phyloP scores from a whole-genome alignment of 371 early-diverging fungal genomes.

The Zopfochytrium polystomum region DNA sequence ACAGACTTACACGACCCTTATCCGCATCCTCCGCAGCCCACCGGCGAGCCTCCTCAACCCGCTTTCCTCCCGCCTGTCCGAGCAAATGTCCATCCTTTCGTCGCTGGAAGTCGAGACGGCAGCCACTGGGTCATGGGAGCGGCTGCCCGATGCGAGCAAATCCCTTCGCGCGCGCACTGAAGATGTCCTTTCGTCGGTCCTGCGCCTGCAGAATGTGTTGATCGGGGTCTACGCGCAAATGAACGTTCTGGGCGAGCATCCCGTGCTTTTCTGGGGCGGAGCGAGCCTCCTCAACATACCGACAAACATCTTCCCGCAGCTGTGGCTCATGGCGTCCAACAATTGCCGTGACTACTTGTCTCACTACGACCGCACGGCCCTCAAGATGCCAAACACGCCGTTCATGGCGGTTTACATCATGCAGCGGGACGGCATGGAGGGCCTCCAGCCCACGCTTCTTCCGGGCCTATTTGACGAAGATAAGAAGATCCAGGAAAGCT shows the following conservation, averaged over 20 bases:
- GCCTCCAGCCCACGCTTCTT: constrained; percentile 37
- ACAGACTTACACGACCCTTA: constrained; percentile 28
- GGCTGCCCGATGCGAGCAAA: too few species aligned
- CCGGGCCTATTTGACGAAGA: constrained; percentile 27
- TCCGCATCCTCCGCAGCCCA: constrained; percentile 22
- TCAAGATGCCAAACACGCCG: constrained; percentile 7
- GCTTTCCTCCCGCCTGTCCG: constrained; percentile 29
- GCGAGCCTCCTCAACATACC: constrained; percentile 36
- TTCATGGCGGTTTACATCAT: constrained; percentile 10
- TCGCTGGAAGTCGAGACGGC: constrained; percentile 21
- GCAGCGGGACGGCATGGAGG: too few species aligned
- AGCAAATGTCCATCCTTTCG: constrained; percentile 27
- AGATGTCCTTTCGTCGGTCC: too few species aligned
- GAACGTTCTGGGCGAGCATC: background rate
- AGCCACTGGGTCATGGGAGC: background rate
- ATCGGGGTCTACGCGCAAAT: too few species aligned
- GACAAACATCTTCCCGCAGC: constrained; percentile 12
- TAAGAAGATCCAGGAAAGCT: constrained; percentile 26
- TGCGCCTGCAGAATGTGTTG: too few species aligned
- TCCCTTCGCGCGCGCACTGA: too few species aligned
- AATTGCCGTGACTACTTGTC: constrained; percentile 29
- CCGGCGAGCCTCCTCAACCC: constrained; percentile 14
- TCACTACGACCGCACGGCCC: constrained; percentile 6
- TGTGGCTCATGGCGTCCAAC: constrained; percentile 28
- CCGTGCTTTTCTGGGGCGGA: background rate